Evolutionary conservation across 2,329 filamentous ascomycete species (phyloP).

Genomic region (Nothopassalora personata): DNA sequence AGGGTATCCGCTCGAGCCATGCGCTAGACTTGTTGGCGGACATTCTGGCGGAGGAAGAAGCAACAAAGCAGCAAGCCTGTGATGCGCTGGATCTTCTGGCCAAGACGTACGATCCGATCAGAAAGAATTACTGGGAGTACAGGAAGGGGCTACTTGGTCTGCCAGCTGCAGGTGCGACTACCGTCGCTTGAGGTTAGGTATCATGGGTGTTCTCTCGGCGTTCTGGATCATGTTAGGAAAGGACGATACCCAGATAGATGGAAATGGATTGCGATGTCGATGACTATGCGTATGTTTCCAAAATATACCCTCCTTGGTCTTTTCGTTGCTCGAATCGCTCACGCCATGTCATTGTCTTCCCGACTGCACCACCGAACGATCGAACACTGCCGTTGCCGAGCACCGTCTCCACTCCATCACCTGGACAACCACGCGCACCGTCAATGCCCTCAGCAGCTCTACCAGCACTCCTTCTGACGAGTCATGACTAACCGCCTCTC

Average conservation of each 20-base stretch:
- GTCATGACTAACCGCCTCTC: no score
- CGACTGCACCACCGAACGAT: no score
- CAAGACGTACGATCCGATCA: slow-evolving; percentile 83
- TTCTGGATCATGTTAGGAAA: background rate
- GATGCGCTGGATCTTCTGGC: slow-evolving; percentile 68
- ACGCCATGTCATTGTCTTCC: no score
- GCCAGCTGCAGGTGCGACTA: background rate
- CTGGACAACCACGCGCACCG: no score
- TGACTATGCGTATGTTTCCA: background rate
- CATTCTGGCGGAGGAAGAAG: slow-evolving; percentile 50
- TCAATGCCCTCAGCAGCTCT: no score
- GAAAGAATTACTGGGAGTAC: slow-evolving; percentile 90
- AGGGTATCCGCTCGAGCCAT: slow-evolving; percentile 53
- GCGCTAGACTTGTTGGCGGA: slow-evolving; percentile 69
- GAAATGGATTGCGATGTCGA: background rate
- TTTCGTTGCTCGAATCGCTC: no score
- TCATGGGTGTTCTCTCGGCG: background rate
- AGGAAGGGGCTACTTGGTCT: slow-evolving; percentile 48
- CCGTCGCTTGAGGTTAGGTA: background rate
- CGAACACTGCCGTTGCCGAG: no score
- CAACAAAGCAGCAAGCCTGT: slow-evolving; percentile 57
- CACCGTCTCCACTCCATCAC: no score
- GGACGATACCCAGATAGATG: background rate
- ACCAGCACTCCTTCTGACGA: no score
- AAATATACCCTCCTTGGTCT: no score